A percentile compares a stretch with the other conserved stretches of the same genome.
Evolutionary conservation across 192 early-diverging fungal genomes (phyloP).

Genomic region (Backusella luteola): DNA sequence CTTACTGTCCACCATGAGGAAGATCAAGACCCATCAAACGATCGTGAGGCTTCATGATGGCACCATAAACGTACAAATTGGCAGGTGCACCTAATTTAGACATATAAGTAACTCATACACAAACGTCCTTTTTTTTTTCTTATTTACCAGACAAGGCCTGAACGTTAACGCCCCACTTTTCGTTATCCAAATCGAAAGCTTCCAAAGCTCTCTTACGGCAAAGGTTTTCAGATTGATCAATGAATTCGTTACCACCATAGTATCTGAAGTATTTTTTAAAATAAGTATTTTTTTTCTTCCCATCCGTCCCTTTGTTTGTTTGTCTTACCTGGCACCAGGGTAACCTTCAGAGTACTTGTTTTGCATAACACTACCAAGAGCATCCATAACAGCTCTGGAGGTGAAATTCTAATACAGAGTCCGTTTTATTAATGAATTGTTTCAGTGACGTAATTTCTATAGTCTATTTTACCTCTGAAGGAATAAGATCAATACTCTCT

Average conservation of each 20-base stretch:
- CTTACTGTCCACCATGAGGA: constrained; percentile 96
- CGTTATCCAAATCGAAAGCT: constrained; percentile 78
- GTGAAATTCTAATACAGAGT: constrained; percentile 83
- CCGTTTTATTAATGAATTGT: background rate
- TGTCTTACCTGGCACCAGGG: constrained; percentile 75
- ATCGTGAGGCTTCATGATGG: constrained; percentile 94
- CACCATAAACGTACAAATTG: constrained; percentile 96
- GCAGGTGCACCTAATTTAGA: constrained; percentile 79
- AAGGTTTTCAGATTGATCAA: constrained; percentile 90
- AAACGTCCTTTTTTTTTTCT: background rate
- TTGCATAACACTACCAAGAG: constrained; percentile 96
- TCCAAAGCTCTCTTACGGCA: constrained; percentile 97
- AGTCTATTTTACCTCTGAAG: constrained; percentile 74
- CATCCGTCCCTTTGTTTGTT: background rate
- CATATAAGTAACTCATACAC: background rate
- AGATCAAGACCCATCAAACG: constrained; percentile 98
- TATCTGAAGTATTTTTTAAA: constrained; percentile 55
- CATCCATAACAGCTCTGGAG: constrained; percentile 92
- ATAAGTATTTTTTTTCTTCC: background rate
- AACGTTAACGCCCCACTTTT: constrained; percentile 97
- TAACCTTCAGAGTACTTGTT: constrained; percentile 99
- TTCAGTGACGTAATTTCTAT: background rate
- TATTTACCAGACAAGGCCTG: constrained; percentile 82
- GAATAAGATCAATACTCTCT: constrained; percentile 90
- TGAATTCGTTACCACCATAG: constrained; percentile 99